These are phyloP conservation scores for Gossypium arboreum DNA, from an alignment of 345 rosid species.

Conservation along the genomic window DNA sequence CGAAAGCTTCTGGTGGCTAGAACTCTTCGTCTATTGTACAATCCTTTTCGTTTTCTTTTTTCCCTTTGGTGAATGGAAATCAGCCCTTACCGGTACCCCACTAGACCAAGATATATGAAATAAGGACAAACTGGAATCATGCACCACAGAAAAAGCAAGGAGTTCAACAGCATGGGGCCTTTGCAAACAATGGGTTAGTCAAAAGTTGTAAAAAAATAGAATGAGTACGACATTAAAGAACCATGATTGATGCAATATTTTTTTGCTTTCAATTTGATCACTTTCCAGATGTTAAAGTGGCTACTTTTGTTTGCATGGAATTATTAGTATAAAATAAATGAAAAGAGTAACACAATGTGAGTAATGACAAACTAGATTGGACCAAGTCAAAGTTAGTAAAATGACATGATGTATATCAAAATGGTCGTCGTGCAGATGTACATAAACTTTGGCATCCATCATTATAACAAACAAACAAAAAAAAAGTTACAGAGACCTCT, in stretches of 20 bases:
- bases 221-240: conserved; percentile 15
- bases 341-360: conserved; percentile 8
- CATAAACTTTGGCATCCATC: not conserved
- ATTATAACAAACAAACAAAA: not conserved
- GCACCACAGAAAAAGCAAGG: conserved; percentile 19
- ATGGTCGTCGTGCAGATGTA: not conserved
- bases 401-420: conserved; percentile 1
- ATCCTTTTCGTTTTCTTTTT: not conserved
- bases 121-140: not conserved
- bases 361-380: not conserved
- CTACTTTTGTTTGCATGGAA: conserved; percentile 11
- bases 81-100: not conserved
- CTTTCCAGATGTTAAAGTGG: conserved; percentile 17
- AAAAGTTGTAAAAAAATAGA: conserved; percentile 24
- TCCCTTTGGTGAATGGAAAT: not conserved
- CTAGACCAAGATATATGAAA: not conserved
- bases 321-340: not conserved
- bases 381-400: conserved; percentile 12
- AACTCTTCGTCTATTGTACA: not conserved
- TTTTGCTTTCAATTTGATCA: not conserved
- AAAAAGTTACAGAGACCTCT: conserved; percentile 7
- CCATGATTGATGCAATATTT: not conserved
- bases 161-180: not conserved
- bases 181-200: conserved; percentile 31
- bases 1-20: not conserved